Percentiles rank a stretch among this genome's conserved stretches.
phyloP scores from a whole-genome alignment of 164 flowering plant species.

The Stephania japonica region DNA sequence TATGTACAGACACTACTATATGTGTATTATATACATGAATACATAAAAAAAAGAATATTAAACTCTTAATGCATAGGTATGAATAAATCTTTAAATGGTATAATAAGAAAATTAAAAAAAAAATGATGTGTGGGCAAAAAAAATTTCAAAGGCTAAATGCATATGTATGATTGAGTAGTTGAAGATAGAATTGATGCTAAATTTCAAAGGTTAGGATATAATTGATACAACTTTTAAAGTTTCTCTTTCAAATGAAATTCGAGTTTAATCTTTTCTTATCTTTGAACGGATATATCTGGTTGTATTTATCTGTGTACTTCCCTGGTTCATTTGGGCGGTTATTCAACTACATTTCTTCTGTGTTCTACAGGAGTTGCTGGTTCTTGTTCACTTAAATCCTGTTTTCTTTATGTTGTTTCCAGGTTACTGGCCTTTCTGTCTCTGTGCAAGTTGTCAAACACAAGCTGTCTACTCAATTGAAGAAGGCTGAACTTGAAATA shows the following conservation, averaged over 20 bases:
- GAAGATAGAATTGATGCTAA: too few species aligned
- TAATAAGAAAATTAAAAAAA: too few species aligned
- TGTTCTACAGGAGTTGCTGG: not conserved
- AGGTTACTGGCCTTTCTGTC: slow-evolving; percentile 62
- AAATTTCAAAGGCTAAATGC: too few species aligned
- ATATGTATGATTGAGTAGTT: too few species aligned
- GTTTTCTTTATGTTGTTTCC: not conserved
- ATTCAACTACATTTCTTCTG: not conserved
- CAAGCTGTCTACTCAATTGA: slow-evolving; percentile 62
- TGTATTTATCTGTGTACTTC: not conserved
- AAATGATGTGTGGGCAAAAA: too few species aligned
- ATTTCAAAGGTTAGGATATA: too few species aligned
- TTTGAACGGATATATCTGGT: not conserved
- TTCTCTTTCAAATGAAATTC: not conserved
- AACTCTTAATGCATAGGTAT: too few species aligned
- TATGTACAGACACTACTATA: too few species aligned
- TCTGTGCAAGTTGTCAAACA: slow-evolving; percentile 74
- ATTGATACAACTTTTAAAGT: too few species aligned
- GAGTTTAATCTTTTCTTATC: not conserved
- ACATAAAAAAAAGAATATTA: too few species aligned
- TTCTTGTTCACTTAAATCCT: not conserved
- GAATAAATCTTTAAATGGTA: too few species aligned
- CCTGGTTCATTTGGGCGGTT: not conserved
- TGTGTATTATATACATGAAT: too few species aligned
- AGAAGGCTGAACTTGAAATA: slow-evolving; percentile 57